Conservation (phyloP, 495 filamentous ascomycete genomes). For the Penicillium ucsense region DNA sequence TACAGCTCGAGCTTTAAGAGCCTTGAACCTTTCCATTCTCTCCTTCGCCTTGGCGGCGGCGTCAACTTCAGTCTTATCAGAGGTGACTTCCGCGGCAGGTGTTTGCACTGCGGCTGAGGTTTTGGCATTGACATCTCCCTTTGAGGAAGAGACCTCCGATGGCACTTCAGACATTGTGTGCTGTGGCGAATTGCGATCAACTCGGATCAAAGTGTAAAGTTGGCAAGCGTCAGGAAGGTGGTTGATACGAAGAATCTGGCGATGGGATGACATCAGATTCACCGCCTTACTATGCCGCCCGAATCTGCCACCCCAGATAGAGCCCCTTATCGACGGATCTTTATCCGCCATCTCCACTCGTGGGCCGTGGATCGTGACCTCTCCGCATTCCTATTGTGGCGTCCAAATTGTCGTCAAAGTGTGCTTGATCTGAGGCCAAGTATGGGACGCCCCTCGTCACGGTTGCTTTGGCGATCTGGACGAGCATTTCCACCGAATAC, state of each 20-base stretch:
- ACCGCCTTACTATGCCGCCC: constrained; percentile 13
- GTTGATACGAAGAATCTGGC: constrained; percentile 10
- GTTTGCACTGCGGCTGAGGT: too few species aligned
- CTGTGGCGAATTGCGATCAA: not conserved
- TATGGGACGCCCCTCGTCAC: constrained; percentile 3
- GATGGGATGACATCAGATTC: constrained; percentile 5
- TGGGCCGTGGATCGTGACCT: constrained; percentile 6
- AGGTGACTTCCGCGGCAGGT: not conserved
- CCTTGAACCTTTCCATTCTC: constrained; percentile 55
- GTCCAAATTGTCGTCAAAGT: not conserved
- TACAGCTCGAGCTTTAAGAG: constrained; percentile 70
- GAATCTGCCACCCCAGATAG: constrained; percentile 12
- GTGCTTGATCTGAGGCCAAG: constrained; percentile 1
- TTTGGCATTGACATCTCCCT: constrained; percentile 1
- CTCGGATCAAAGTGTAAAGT: not conserved
- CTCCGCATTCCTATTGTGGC: constrained; percentile 1
- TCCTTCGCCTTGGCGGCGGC: constrained; percentile 24
- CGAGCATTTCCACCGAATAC: not conserved
- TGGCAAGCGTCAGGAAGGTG: not conserved
- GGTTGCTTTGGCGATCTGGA: not conserved
- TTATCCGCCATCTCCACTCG: constrained; percentile 19
- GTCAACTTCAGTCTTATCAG: constrained; percentile 15
- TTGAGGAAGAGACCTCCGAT: constrained; percentile 2
- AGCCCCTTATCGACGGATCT: constrained; percentile 10
- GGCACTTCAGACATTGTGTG: constrained; percentile 10